Conservation (phyloP, 2,329 filamentous ascomycete species). For the Beauveria sp. region DNA sequence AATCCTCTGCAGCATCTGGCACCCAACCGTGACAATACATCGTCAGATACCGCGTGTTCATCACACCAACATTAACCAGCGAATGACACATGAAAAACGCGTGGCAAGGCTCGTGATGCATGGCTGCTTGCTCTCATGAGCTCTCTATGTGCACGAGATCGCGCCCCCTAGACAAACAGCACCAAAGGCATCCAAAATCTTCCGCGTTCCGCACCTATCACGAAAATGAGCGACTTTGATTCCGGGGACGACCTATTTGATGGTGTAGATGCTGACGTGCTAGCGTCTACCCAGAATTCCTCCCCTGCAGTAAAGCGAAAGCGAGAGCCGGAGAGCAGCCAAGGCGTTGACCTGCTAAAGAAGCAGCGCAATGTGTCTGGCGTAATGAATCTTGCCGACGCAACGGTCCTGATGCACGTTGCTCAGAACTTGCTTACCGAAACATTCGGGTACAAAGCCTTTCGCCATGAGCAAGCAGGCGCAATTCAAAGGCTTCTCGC, state of each 20-base stretch:
- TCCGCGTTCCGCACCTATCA: neutral
- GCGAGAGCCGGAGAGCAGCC: neutral
- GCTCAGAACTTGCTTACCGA: conserved; percentile 26
- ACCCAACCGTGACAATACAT: neutral
- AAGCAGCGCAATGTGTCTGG: neutral
- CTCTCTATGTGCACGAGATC: neutral
- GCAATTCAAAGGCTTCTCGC: conserved; percentile 31
- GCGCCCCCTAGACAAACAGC: neutral
- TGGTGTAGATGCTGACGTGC: conserved; percentile 14
- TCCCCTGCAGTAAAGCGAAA: neutral
- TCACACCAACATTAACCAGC: neutral
- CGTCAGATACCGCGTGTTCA: neutral
- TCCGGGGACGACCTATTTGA: conserved; percentile 22
- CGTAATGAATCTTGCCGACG: neutral
- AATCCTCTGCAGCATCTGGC: too few species aligned
- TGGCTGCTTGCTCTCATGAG: neutral
- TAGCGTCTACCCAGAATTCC: neutral
- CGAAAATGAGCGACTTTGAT: conserved; percentile 17
- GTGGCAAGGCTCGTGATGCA: neutral
- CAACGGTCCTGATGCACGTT: conserved; percentile 5
- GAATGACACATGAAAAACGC: neutral
- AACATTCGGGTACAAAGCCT: conserved; percentile 31
- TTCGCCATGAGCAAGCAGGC: conserved; percentile 37
- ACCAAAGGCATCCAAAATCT: neutral
- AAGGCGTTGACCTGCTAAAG: neutral